Evolutionary conservation across 1,284 basidiomycete genomes (phyloP).

Genomic region (Ceratobasidium sp.): DNA sequence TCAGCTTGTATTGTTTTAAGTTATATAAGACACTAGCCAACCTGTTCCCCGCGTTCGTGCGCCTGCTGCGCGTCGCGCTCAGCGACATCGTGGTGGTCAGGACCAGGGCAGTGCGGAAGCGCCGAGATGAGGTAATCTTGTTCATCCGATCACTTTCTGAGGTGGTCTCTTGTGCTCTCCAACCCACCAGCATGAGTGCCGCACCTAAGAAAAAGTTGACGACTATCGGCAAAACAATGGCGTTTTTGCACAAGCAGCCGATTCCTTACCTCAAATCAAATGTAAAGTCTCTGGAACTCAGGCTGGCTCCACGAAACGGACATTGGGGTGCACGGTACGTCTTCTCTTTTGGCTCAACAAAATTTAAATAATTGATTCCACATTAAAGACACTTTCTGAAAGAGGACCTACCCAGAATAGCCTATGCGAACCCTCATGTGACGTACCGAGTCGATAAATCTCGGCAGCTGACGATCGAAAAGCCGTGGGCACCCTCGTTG

Average conservation of each 20-base stretch:
- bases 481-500: conserved; percentile 23
- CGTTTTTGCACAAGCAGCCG: conserved; percentile 60
- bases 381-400: conserved; percentile 71
- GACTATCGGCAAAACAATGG: conserved; percentile 37
- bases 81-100: background rate
- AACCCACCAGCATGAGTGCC: conserved; percentile 8
- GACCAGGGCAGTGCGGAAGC: background rate
- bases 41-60: conserved; percentile 34
- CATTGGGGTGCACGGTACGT: conserved; percentile 73
- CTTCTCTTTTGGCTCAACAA: background rate
- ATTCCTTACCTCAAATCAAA: conserved; percentile 58
- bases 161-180: background rate
- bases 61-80: conserved; percentile 28
- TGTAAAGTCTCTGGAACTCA: conserved; percentile 62
- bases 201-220: conserved; percentile 9
- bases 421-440: conserved; percentile 66
- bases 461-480: conserved; percentile 7
- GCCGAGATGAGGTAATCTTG: background rate
- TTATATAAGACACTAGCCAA: background rate
- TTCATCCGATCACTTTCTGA: background rate
- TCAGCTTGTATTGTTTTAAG: background rate
- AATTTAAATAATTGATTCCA: background rate
- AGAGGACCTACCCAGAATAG: conserved; percentile 74
- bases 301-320: conserved; percentile 67
- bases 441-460: conserved; percentile 41